Evolutionary conservation across 2,329 filamentous ascomycete species (phyloP), one percentile per base, ranked within the genome.

Genomic region (Penicillium sp.): DNA sequence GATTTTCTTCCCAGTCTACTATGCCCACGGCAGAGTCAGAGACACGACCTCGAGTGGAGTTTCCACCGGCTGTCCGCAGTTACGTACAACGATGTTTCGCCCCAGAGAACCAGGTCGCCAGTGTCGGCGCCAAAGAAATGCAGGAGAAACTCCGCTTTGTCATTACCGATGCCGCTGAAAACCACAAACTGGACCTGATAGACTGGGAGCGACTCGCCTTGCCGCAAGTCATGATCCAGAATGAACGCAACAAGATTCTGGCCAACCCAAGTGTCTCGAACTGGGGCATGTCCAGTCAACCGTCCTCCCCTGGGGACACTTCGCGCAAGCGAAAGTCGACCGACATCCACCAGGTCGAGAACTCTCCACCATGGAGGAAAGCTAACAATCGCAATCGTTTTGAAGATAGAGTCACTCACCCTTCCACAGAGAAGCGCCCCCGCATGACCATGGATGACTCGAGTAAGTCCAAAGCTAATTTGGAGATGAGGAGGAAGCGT

Each of bases 61-160:
- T 91, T 88, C 87, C 92, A 28, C 79, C 84, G 39, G 84, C 88
- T n/a, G 91, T 97, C 56, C 89, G 92, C 65, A 81, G 83, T 62
- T 97, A 97, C 76, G 93, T 97, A 28, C 88, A 92, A 67, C 87
- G 92, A 68, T 92, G 92, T 23, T 97, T 97, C 71, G 86, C 90
- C 47, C 83, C 86, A 23, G 83, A 86, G 54, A 90, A 92, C 69
- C 79, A 87, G 61, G 82, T 89, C 58, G 67, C 82, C 5, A 81
- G 83, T 34, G 83, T 92, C 42, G 73, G 78, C 47, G 83, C 83
- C 49, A 67, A 81, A 49, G 91, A 96, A 53, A 88, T 97, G 81
- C 89, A 96, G 73, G 79, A 81, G 56, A 95, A 92, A 69, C 79
- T 99, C 60, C 96, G 93, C 75, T 79, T 87, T 56, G 88, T 92